Base-by-base conservation (phyloP, 176 grass and related monocot genomes). In the Poa pratensis region DNA sequence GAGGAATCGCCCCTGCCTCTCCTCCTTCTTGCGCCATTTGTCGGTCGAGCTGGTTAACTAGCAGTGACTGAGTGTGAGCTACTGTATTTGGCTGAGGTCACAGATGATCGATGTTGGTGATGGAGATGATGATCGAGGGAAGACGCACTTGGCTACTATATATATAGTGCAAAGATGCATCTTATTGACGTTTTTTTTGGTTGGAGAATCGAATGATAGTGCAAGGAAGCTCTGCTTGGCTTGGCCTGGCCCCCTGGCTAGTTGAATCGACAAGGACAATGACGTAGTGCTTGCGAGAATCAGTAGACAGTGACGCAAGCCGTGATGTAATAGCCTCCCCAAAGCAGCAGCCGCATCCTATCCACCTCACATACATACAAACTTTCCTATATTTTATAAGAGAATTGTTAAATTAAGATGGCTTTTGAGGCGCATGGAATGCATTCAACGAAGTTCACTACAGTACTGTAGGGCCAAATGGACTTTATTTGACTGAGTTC, bases 1-100 rank as follows among this genome's bases (percentile, higher is more conserved):
- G 60, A 48, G 89, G 81, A 65, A 77, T 59, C 17, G 34, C 59
- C 89, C 11, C 63, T 2, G 30, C 11, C 43, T 9, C n/a, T 14
- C 39, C 37, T 40, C 5, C 20, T 37, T 19, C 63, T 66, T 32
- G 27, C 5, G 63, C 63, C 63, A 66, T 67, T 26, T 27, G 58
- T 14, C 58, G 58, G 59, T 62, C 23, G 22, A 62, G 59, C 59
- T 62, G 23, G 59, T 3, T 22, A 23, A 12, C 22, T 61, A 61
- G 58, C 59, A 27, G 59, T 14, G 59, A 61, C 9, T 62, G 59
- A 62, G 24, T 62, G 58, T 60, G 22, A 26, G 58, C 58, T 61
- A 26, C 6, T 61, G 22, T 26, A 61, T 13, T 26, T 61, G 11
- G 58, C 22, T 61, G 22, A 61, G 59, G 14, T 62, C 23, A 27